Percentiles rank a stretch among this genome's conserved stretches.
These are phyloP conservation scores for Skeletonema potamos DNA, from an alignment of 108 stramenopile genomes.

Conservation along the genomic window DNA sequence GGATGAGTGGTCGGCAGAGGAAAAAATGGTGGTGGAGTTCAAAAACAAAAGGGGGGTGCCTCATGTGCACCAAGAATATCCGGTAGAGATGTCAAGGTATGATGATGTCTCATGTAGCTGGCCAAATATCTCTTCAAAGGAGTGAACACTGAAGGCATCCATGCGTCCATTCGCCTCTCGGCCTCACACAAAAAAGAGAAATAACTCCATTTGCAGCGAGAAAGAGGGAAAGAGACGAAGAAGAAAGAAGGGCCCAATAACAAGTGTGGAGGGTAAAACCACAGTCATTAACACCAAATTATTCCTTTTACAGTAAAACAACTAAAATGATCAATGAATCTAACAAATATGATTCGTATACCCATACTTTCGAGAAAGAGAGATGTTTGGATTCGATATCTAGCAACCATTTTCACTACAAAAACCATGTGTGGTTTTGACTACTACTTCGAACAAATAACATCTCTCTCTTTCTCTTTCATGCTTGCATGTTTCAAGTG, in stretches of 20 bases:
- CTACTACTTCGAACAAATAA: not conserved
- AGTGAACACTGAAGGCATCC: not conserved
- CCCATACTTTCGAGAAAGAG: conserved; percentile 1
- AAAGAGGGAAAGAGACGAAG: not conserved
- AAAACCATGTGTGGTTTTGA: not conserved
- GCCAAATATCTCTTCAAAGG: too few species aligned
- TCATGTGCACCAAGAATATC: too few species aligned
- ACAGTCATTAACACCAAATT: not conserved
- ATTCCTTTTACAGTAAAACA: not conserved
- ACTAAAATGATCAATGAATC: not conserved
- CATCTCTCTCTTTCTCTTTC: not conserved
- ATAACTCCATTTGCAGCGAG: not conserved
- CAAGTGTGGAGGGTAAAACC: not conserved
- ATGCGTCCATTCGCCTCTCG: not conserved
- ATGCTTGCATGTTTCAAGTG: not conserved
- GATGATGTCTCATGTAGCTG: too few species aligned
- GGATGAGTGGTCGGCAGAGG: not conserved
- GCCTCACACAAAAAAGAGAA: not conserved
- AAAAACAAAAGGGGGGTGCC: not conserved
- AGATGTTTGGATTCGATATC: not conserved
- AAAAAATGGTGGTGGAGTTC: not conserved
- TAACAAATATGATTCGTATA: not conserved
- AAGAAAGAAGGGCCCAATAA: not conserved
- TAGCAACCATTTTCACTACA: not conserved
- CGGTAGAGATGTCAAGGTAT: not conserved